phyloP scores from a whole-genome alignment of 352 stramenopile species.

The Globisporangium camurandrum region DNA sequence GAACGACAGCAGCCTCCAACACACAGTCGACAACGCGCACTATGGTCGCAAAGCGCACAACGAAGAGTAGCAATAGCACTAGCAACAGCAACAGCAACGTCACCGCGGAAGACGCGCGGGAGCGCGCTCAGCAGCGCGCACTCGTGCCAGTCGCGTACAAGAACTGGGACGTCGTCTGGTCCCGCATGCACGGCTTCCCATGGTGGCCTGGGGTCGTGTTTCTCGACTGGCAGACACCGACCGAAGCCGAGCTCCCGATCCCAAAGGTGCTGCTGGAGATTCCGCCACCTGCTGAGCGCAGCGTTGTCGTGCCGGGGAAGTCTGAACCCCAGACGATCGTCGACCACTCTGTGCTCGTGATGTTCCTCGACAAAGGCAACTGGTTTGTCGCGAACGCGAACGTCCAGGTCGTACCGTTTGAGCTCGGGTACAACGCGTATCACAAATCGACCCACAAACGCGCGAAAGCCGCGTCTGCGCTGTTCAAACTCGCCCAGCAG shows the following conservation, averaged over 20 bases:
- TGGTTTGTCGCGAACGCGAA: conserved; percentile 38
- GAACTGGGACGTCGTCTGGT: conserved; percentile 75
- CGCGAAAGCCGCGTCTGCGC: conserved; percentile 2
- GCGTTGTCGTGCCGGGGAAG: conserved; percentile 11
- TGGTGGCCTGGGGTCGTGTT: conserved; percentile 82
- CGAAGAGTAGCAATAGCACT: no score
- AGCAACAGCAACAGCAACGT: no score
- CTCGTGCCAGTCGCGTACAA: conserved; percentile 49
- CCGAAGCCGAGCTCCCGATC: conserved; percentile 27
- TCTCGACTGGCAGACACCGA: conserved; percentile 45
- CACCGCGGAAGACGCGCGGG: conserved; percentile 15
- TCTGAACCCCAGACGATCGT: neutral
- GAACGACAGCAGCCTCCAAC: conserved; percentile 12
- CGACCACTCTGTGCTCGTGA: conserved; percentile 32
- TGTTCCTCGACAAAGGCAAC: conserved; percentile 67
- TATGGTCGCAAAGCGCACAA: conserved; percentile 16
- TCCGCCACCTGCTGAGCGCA: conserved; percentile 30
- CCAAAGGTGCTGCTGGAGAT: conserved; percentile 23
- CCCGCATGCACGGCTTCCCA: conserved; percentile 55
- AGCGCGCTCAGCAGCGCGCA: conserved; percentile 21
- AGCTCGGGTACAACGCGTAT: conserved; percentile 36
- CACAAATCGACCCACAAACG: conserved; percentile 17
- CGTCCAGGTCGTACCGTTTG: conserved; percentile 36
- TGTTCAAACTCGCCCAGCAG: conserved; percentile 24
- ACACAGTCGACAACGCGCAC: conserved; percentile 15